Evolutionary conservation across 768 basidiomycete genomes (phyloP), one percentile per base, ranked within the genome.

Genomic region (Amanita pseudoporphyria): DNA sequence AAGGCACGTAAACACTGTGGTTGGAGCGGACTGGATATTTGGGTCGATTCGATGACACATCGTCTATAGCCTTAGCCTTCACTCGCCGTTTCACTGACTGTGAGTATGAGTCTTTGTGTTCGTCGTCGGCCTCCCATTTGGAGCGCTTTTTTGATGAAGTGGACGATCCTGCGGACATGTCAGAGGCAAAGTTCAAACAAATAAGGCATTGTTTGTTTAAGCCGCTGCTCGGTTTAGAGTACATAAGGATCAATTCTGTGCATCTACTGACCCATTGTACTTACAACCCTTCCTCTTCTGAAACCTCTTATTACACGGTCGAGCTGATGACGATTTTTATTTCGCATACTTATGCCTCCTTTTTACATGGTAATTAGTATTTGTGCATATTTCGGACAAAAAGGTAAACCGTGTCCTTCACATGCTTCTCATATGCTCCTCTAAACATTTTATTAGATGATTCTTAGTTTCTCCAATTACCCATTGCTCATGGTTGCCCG

Each of bases 1-100:
- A 78, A 3, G 92, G 94, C 0, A 84, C 88, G 62, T 80, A 87
- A 30, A 72, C 56, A 56, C 88, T 90, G 54, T 85, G 76, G 5
- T 58, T 55, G 6, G 60, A 57, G 31, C 62, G 60, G 18, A 49
- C 26, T n/a, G 53, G 24, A 18, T 12, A 16, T 31, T 43, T 50
- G 30, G 40, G 19, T 7, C 52, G 18, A 55, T 39, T 50, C 47
- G 43, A 32, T 56, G 53, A 13, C 51, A 32, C 32, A 56, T 61
- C 39, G 40, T 54, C 61, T 31, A 56, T 65, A 10, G 61, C 58
- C 56, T 71, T 76, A 21, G 65, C 59, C 59, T 79, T 86, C 28
- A 66, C 57, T 21, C 79, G 74, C 52, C 81, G 79, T 62, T 80
- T 87, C 18, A 70, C 61, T 57, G 1, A 59, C 52, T n/a, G 65